Evolutionary conservation across 768 basidiomycete species (phyloP), one percentile per base, ranked within the genome.

Genomic region (Russula compacta): DNA sequence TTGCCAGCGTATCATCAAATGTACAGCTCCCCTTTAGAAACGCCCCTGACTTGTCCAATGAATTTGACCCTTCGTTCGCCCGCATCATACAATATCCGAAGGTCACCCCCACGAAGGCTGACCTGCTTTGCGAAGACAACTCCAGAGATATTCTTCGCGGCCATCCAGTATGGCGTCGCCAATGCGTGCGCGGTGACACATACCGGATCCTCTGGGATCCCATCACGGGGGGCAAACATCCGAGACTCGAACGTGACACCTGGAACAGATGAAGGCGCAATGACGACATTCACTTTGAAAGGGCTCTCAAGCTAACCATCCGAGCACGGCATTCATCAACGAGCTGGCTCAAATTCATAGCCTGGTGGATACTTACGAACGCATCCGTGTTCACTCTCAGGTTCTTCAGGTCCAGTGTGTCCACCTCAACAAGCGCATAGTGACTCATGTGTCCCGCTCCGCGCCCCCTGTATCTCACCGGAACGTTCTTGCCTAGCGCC

Each of bases 191-290:
- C 71, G 2, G 69, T 70, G 1, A 73, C 73, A 29, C 68, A 70
- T 19, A 73, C 73, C 11, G 73, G 72, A 51, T 74, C 73, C 35
- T 73, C 73, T 7, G 39, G 24, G 4, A 69, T 24, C 0, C 68
- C 73, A 6, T 54, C 42, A 11, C 53, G 48, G 1, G 70, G 65
- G 3, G 49, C 69, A 49, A 74, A 73, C n/a, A 71, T 68, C 19
- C 73, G 68, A 15, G 72, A 72, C 35, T 66, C 61, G 48, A 73
- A 72, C n/a, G 66, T 58, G 38, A 56, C 58, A 3, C 49, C 58
- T 0, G 52, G 53, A 2, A 44, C 29, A n/a, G 63, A 61, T 1
- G 67, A 59, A 0, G 54, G 46, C 36, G 64, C 64, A 6, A 70
- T 68, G 35, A 71, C 24, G 29, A 59, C 43, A 44, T 53, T 39